Base-by-base conservation (phyloP, 768 basidiomycete genomes). In the Termitomyces sp. region DNA sequence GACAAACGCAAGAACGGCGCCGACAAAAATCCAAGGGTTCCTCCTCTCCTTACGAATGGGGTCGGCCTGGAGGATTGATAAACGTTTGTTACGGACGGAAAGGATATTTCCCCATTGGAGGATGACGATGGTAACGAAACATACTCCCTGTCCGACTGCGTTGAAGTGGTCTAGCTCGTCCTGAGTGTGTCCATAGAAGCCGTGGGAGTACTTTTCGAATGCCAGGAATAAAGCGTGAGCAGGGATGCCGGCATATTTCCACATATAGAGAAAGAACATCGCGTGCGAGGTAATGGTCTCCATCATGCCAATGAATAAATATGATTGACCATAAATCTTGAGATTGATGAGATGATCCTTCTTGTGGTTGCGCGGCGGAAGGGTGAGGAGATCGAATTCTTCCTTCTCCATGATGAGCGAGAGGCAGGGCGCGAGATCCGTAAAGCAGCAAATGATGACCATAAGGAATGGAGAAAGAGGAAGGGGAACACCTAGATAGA, bases 211-310 rank as follows among this genome's bases (percentile, higher is more conserved):
- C 12, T 38, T 50, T 23, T 38, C 49, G 17, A 50, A 50, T 4
- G 49, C 49, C 35, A 50, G 25, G 10, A 50, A 50, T 9, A 49
- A 37, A 3, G 49, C 35, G 17, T 38, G 35, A n/a, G 23, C 23
- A 11, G 49, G 49, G 23, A 50, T 50, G 2, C 25, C 23, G 10
- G 49, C 49, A 16, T 50, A 38, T 38, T 50, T 50, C 49, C 35
- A 50, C 49, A 50, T 50, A n/a, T 50, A 50, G 17, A 50, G 35
- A 17, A 50, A 50, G 35, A 50, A 50, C 49, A 50, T 38, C 17
- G 49, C 49, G 23, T 50, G 49, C 8, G 45, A 50, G 25, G 32
- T 50, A 11, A 38, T 50, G 3, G 49, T 47, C 31, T 50, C 49
- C 35, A 50, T 38, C 49, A 50, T 38, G 0, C 48, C 35, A 10